Evolutionary conservation across 495 filamentous ascomycete species (phyloP), one percentile per base, ranked within the genome.

Genomic region (Tuber umbilicatum): DNA sequence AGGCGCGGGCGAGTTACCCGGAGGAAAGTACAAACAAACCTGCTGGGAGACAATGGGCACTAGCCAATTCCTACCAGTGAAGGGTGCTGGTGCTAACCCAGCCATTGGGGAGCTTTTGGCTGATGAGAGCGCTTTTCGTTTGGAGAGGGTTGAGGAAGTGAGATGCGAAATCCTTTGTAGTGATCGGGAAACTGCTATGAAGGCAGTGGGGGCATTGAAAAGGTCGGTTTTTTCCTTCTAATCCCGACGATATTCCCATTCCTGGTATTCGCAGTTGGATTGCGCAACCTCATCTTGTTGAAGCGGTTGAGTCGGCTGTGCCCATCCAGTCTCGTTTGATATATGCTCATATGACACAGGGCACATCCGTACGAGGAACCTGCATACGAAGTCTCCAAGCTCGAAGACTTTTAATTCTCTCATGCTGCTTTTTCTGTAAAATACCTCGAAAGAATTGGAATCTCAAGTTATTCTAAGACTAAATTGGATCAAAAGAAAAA

Each of bases 321-420:
- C 27, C 16, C 9, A 0, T 27, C 31, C 27, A 64, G 55, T 35
- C 3, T 64, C 5, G 14, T 64, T 5, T 17, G 27, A 35, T 35
- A 64, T 42, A 38, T 50, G 64, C 60, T 37, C 69, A 67, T 69
- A 74, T 70, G 31, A 70, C n/a, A 38, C 67, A 89, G 89, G 78
- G 87, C 89, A 37, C 92, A 94, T 87, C 92, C 92, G 38, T 94
- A 94, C 80, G 92, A 94, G 80, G 90, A 91, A 80, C 87, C 88
- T 21, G 87, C 89, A 2, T 94, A 94, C 86, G 87, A 90, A 75
- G 91, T 93, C 38, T 90, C 88, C 83, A 91, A 87, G 82, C 81
- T 93, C 79, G 91, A 94, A 83, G 87, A 91, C 84, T 31, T 64
- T 64, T 64, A 64, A 64, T 64, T 64, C 55, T 64, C 27, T 64